These are phyloP conservation scores for Colletotrichum sp. DNA, from an alignment of 2,329 filamentous ascomycete genomes.

Conservation along the genomic window DNA sequence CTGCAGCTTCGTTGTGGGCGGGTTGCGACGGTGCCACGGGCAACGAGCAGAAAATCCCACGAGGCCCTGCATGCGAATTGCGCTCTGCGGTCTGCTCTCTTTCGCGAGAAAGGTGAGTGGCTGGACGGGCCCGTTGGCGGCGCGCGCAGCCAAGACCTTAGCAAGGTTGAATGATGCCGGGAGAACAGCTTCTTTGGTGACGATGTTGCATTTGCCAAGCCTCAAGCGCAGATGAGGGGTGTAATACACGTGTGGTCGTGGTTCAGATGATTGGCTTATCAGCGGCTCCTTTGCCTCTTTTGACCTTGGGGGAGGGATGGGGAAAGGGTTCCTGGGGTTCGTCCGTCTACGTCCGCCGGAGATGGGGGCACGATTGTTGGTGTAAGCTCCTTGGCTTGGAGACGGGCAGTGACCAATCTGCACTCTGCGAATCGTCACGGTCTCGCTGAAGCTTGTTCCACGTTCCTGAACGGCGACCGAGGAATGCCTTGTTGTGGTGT, in stretches of 20 bases:
- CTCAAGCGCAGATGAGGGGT: neutral
- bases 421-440: slow-evolving; percentile 2
- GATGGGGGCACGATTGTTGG: neutral
- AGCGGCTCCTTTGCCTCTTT: slow-evolving; percentile 10
- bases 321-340: neutral
- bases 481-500: neutral
- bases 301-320: neutral
- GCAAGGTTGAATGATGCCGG: slow-evolving; percentile 6
- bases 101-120: neutral
- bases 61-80: neutral
- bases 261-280: slow-evolving; percentile 20
- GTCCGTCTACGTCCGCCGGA: neutral
- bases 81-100: neutral
- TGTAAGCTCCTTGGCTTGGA: neutral
- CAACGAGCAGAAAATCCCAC: neutral
- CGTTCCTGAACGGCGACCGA: neutral
- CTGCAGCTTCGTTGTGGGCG: neutral
- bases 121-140: neutral
- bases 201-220: slow-evolving; percentile 17
- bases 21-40: neutral
- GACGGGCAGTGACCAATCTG: slow-evolving; percentile 1
- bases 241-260: slow-evolving; percentile 10
- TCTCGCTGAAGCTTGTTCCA: neutral
- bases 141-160: neutral
- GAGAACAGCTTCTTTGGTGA: slow-evolving; percentile 16